These are phyloP conservation scores for Chamaenerion angustifolium DNA, from an alignment of 345 rosid species.

Conservation along the genomic window DNA sequence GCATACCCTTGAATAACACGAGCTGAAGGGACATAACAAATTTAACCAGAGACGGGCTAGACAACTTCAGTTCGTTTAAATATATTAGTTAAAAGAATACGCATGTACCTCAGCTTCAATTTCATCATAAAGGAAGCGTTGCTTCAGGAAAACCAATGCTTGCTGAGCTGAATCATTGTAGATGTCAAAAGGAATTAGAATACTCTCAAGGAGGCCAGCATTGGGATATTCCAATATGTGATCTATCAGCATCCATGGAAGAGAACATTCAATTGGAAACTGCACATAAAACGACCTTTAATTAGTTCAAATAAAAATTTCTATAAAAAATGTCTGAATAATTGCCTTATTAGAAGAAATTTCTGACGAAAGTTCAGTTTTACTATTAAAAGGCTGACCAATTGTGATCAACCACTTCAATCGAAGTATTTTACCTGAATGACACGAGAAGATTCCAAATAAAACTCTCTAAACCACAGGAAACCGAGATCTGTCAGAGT, in stretches of 20 bases:
- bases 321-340: background rate
- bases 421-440: constrained; percentile 54
- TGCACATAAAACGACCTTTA: constrained; percentile 14
- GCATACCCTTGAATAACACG: no score
- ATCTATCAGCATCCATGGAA: constrained; percentile 98
- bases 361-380: no score
- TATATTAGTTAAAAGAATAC: no score
- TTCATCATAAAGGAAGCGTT: constrained; percentile 97
- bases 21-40: no score
- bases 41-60: no score
- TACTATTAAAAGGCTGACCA: no score
- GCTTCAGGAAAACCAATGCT: constrained; percentile 72
- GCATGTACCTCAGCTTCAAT: constrained; percentile 89
- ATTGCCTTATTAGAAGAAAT: no score
- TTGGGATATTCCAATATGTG: constrained; percentile 69
- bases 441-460: constrained; percentile 97
- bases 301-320: constrained; percentile 3
- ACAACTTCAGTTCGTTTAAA: no score
- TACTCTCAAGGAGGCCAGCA: constrained; percentile 86
- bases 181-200: constrained; percentile 82
- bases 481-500: constrained; percentile 92
- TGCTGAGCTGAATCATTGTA: constrained; percentile 99
- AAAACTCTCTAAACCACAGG: constrained; percentile 98
- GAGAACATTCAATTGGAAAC: constrained; percentile 98
- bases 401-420: background rate